Base-by-base conservation (phyloP, 129 eudicot genomes). In the Tagetes erecta region DNA sequence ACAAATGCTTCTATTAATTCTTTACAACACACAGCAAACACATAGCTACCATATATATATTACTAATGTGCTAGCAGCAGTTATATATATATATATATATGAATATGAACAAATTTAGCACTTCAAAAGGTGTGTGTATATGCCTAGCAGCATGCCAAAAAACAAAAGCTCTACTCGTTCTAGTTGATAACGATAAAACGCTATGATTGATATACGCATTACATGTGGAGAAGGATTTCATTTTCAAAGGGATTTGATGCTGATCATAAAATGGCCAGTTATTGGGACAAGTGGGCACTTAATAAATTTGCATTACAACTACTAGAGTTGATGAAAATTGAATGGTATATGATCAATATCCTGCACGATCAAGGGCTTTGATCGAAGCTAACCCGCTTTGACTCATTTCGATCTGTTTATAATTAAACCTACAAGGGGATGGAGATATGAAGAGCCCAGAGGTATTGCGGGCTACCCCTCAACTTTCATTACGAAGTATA, bases 51-150 rank as follows among this genome's bases (percentile, higher is more conserved):
- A 20, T 20, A 20, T 20, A 20, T 20, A 20, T 20, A 20, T 20
- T 20, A 20, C 27, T 20, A 20, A 20, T 34, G 46, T 34, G 73
- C 82, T 51, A 78, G 71, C 77, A 71, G 78, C 83, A 79, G 37
- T 62, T 72, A 20, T 20, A 20, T 20, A 20, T 20, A 20, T 20
- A 20, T 20, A 20, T 20, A 78, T 63, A 4, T 60, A 62, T 70
- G 30, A 33, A 71, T 60, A 77, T 71, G 9, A 49, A 51, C 72
- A 38, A 78, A 51, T 52, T 60, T 63, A 51, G 47, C 51, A 68
- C 47, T 65, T 55, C 11, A 65, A 72, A 64, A 73, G 67, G 12
- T 20, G 27, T 20, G 5, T 44, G 20, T 2, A 39, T n/a, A 40
- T 70, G 56, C 31, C 6, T 1, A 14, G 27, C 27, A 20, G 27